Evolutionary conservation across 2,329 filamentous ascomycete species (phyloP), one percentile per base, ranked within the genome.

Genomic region (Talaromyces sp.): DNA sequence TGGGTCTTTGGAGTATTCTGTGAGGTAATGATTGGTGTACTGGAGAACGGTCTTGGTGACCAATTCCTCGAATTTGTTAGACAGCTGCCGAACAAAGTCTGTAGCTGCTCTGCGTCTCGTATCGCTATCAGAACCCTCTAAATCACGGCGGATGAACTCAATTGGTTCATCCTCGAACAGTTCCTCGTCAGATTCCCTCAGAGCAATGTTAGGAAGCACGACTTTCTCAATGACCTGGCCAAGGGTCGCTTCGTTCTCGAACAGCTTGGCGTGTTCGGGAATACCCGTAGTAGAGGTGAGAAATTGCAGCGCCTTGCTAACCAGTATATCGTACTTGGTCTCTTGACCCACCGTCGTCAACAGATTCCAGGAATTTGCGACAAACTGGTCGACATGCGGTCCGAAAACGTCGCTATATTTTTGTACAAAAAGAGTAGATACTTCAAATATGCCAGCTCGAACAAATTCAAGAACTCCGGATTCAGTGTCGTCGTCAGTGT

Each of bases 161-260:
- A 99, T 99, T 0, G 94, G 94, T 78, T 99, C 95, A 72, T 99
- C 95, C 72, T 99, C 94, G 68, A 99, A 97, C 66, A 96, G 83
- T 74, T 99, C 94, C 58, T 96, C 84, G 66, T 99, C 95, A 0
- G 92, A 94, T 69, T 97, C 94, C 65, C 95, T 87, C 62, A 99
- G 80, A 17, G 89, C 89, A 61, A 99, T 86, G 69, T 99, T 99
- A 10, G 94, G 93, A 65, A 99, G 78, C 60, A 99, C 90, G 61
- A 97, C 94, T 77, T 96, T 96, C 74, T 97, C 92, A 10, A 97
- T 90, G 57, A 99, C 90, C 72, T 96, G 89, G 19, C 87, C 86
- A 38, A 97, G 79, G 3, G 91, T 88, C 4, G 84, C 83, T 69
- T 92, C 85, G 66, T 88, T 88, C 76, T 95, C 92, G 84, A 99